These are phyloP conservation scores for Ascochyta rabiei DNA, from an alignment of 2,329 filamentous ascomycete species.

Conservation along the genomic window DNA sequence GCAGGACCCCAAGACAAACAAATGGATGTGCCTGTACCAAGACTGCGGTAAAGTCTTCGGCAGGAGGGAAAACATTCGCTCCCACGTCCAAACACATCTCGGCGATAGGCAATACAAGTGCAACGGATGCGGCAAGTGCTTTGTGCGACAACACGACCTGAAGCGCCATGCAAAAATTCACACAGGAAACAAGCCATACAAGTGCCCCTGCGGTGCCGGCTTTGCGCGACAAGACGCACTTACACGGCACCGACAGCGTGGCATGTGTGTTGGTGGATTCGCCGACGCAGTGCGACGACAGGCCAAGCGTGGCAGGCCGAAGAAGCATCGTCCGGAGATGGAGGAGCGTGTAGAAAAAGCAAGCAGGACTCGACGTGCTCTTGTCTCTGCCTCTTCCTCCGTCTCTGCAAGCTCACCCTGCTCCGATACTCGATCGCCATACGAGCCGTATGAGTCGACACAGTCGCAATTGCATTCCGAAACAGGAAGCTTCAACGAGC, in stretches of 20 bases:
- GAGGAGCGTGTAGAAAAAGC: constrained; percentile 65
- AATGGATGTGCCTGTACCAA: constrained; percentile 60
- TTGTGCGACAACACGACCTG: constrained; percentile 94
- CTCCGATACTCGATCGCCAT: constrained; percentile 39
- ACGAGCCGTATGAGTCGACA: constrained; percentile 32
- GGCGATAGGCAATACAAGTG: constrained; percentile 96
- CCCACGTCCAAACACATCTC: constrained; percentile 96
- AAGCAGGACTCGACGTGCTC: constrained; percentile 55
- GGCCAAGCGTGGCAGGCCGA: constrained; percentile 69
- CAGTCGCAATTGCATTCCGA: constrained; percentile 31
- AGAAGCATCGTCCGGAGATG: constrained; percentile 66
- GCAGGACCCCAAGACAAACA: constrained; percentile 51
- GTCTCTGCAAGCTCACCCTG: constrained; percentile 41
- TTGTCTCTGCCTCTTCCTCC: constrained; percentile 44
- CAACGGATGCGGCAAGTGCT: constrained; percentile 91
- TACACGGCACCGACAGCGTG: constrained; percentile 90
- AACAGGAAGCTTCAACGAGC: constrained; percentile 37
- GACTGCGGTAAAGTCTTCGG: constrained; percentile 89
- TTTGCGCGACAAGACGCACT: constrained; percentile 96
- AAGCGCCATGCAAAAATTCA: constrained; percentile 98
- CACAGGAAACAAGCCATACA: constrained; percentile 92
- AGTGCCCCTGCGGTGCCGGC: constrained; percentile 90
- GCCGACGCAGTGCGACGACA: constrained; percentile 75
- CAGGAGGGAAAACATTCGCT: constrained; percentile 98
- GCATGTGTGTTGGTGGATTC: constrained; percentile 95